Evolutionary conservation across 306 rosid genomes (phyloP).

Genomic region (Abrus precatorius): DNA sequence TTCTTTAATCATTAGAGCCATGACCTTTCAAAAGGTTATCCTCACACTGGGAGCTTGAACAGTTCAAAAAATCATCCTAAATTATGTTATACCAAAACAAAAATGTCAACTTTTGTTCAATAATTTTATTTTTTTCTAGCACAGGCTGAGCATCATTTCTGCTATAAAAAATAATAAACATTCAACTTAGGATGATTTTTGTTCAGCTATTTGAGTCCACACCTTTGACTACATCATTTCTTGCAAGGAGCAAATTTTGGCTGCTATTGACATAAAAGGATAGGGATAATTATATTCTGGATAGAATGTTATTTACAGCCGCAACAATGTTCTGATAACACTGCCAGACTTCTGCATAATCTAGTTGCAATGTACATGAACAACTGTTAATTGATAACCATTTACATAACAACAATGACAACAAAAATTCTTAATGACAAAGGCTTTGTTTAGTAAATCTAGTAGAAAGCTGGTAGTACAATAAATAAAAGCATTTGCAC

Average conservation of each 20-base stretch:
- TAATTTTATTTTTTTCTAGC: too few species aligned
- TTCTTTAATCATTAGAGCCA: background rate
- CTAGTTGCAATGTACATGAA: slow-evolving; percentile 64
- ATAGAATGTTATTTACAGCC: slow-evolving; percentile 67
- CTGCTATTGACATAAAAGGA: background rate
- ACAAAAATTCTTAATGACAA: background rate
- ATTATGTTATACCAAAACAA: too few species aligned
- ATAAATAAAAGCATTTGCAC: too few species aligned
- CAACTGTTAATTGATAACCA: slow-evolving; percentile 21
- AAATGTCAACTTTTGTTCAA: too few species aligned
- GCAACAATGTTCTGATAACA: slow-evolving; percentile 67
- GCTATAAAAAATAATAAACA: slow-evolving; percentile 5
- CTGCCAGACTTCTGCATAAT: slow-evolving; percentile 79
- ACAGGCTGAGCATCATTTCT: slow-evolving; percentile 15
- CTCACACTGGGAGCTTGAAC: background rate
- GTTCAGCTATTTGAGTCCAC: slow-evolving; percentile 31
- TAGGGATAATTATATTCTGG: slow-evolving; percentile 50
- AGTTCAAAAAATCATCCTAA: background rate
- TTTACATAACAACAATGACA: background rate
- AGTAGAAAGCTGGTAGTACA: too few species aligned
- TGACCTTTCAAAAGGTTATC: background rate
- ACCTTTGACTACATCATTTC: slow-evolving; percentile 8
- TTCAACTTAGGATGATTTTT: slow-evolving; percentile 30
- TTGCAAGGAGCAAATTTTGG: slow-evolving; percentile 28
- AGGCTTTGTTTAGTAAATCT: too few species aligned